Base-by-base conservation (phyloP, 805 yeast species). In the Gaillardinia entomophila region DNA sequence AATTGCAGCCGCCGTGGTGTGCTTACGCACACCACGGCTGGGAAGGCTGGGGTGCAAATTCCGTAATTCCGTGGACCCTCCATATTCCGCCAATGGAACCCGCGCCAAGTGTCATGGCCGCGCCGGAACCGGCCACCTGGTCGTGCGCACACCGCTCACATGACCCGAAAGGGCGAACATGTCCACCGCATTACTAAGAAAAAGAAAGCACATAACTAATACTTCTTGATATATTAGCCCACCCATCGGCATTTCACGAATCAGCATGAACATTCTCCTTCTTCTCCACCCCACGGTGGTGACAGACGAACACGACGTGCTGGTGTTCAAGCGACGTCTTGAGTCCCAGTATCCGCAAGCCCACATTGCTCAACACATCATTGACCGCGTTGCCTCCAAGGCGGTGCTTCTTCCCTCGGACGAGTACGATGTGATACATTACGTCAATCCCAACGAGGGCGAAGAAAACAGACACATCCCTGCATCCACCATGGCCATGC, bases 221-320 rank as follows among this genome's bases (percentile, higher is more conserved):
- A n/a, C n/a, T n/a, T n/a, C n/a, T n/a, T n/a, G n/a, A n/a, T n/a
- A n/a, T n/a, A n/a, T n/a, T n/a, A n/a, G n/a, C n/a, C n/a, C n/a
- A n/a, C n/a, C n/a, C n/a, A n/a, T n/a, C n/a, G n/a, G n/a, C n/a
- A n/a, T n/a, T n/a, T n/a, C n/a, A n/a, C n/a, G n/a, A n/a, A n/a
- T n/a, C 14, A 24, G 15, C 11, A 42, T 51, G 37, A 43, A 42
- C 28, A 50, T 57, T 16, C 55, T 79, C 34, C 54, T 79, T 17
- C 60, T 80, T 31, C 65, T 80, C 33, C 87, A 80, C 47, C 87
- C 87, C 13, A 79, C 83, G 6, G 68, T 75, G 30, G 83, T 79
- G 10, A 73, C 80, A 0, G 68, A 71, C 25, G 80, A 78, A 27
- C 60, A 52, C 3, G 33, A 58, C 13, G 75, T 79, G 13, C 68